Evolutionary conservation across 352 stramenopile species (phyloP).

Genomic region (Phytophthora sp.): DNA sequence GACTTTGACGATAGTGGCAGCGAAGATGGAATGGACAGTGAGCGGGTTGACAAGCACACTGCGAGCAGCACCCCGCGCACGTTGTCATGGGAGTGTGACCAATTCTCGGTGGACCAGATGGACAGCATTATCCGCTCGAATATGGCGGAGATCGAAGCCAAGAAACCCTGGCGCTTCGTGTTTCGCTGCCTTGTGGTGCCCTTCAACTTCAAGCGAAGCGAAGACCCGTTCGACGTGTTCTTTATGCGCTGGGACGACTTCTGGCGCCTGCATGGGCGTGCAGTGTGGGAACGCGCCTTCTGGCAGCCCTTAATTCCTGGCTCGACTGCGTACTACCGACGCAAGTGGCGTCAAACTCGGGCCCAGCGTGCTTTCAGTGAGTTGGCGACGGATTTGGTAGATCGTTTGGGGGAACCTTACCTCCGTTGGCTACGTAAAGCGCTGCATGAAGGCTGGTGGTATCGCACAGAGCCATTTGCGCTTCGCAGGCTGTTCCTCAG

Average conservation of each 20-base stretch:
- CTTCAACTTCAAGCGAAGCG: constrained; percentile 27
- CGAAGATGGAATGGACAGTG: constrained; percentile 3
- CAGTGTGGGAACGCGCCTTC: constrained; percentile 56
- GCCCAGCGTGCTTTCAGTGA: constrained; percentile 38
- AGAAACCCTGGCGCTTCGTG: constrained; percentile 51
- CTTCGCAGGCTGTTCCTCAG: constrained; percentile 32
- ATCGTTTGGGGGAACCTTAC: constrained; percentile 2
- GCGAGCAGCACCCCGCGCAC: not conserved
- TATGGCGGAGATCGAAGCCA: constrained; percentile 30
- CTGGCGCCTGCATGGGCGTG: constrained; percentile 43
- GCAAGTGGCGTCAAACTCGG: constrained; percentile 36
- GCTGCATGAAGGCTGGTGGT: constrained; percentile 42
- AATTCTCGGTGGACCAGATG: constrained; percentile 18
- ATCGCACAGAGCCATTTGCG: constrained; percentile 30
- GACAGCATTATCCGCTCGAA: constrained; percentile 28
- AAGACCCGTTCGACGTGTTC: constrained; percentile 45
- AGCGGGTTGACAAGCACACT: not conserved
- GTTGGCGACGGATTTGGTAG: constrained; percentile 35
- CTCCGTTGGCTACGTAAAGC: constrained; percentile 1
- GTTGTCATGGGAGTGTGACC: constrained; percentile 10
- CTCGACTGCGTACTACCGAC: constrained; percentile 34
- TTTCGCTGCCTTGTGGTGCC: constrained; percentile 51
- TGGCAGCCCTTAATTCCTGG: constrained; percentile 39
- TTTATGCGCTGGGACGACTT: constrained; percentile 64
- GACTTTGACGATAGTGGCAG: not conserved